Evolutionary conservation across 768 basidiomycete species (phyloP).

Genomic region (Russula emetica): DNA sequence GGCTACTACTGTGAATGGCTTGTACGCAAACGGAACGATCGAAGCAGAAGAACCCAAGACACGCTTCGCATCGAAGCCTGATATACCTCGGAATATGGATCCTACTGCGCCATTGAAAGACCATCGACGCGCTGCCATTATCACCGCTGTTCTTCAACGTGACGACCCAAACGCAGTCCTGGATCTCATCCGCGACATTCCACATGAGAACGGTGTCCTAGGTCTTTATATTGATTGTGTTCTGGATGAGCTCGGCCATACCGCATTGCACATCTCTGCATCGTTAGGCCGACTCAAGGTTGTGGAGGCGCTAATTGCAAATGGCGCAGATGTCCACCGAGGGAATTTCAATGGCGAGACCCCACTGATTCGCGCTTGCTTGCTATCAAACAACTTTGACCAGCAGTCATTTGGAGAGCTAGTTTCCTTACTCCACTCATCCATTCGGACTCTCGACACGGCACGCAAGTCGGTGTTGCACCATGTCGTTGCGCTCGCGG

Average conservation of each 20-base stretch:
- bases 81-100: constrained; percentile 50
- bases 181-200: constrained; percentile 61
- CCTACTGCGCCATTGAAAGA: constrained; percentile 46
- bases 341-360: constrained; percentile 96
- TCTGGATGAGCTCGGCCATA: constrained; percentile 92
- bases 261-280: constrained; percentile 88
- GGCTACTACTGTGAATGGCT: constrained; percentile 42
- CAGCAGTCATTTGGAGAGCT: constrained; percentile 67
- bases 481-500: constrained; percentile 86
- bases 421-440: constrained; percentile 58
- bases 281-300: constrained; percentile 70
- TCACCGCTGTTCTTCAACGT: constrained; percentile 61
- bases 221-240: constrained; percentile 68
- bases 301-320: constrained; percentile 63
- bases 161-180: constrained; percentile 64
- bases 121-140: constrained; percentile 55
- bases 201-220: constrained; percentile 39
- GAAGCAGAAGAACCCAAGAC: constrained; percentile 46
- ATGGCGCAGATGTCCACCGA: constrained; percentile 82
- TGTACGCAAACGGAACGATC: constrained; percentile 37
- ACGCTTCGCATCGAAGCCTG: constrained; percentile 68
- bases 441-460: constrained; percentile 85
- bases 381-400: constrained; percentile 84
- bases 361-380: constrained; percentile 84
- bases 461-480: constrained; percentile 84